Base-by-base conservation (phyloP, 108 stramenopile species). In the Nitzschia sp. region DNA sequence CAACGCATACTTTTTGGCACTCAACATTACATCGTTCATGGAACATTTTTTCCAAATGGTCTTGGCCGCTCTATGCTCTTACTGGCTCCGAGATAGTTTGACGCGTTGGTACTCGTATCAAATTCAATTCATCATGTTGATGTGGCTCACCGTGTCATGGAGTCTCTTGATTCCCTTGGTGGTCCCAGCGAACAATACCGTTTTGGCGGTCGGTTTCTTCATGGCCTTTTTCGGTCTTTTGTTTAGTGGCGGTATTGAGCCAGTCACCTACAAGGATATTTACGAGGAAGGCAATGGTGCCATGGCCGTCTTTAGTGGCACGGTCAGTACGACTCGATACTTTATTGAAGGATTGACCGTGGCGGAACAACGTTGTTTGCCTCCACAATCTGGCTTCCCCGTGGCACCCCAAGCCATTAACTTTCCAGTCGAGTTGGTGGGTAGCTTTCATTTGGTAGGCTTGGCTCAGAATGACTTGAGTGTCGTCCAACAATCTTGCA, bases 321-420 rank as follows among this genome's bases (percentile, higher is more conserved):
- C 21, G 4, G 8, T 51, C 21, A 51, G 49, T 31, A 68, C 73
- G 1, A 56, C 72, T 15, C 60, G 79, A 11, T 84, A 63, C 62
- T 84, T 84, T 51, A 64, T 78, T 13, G 83, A 84, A 59, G 70
- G 64, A 23, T 17, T 65, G 42, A 31, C 48, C 5, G 60, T 55
- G 11, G 18, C 18, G 1, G 76, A 77, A 23, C 38, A 57, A 29
- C 66, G 76, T 13, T 76, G 70, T 21, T 55, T 84, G 18, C 76
- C 79, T 0, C 68, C 49, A 21, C 83, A 84, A 56, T 66, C 59
- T 45, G 83, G 83, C n/a, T 84, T 63, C 33, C 80, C 83, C 13
- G 69, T 75, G 9, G 49, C 27, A 38, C 1, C 21, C 1, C 18
- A 19, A 15, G 61, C 61, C 18, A 25, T 54, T 17, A 70, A 66